Percentiles rank a stretch among this genome's conserved stretches.
phyloP scores from a whole-genome alignment of 805 yeast species.

The Candida ponderosae region DNA sequence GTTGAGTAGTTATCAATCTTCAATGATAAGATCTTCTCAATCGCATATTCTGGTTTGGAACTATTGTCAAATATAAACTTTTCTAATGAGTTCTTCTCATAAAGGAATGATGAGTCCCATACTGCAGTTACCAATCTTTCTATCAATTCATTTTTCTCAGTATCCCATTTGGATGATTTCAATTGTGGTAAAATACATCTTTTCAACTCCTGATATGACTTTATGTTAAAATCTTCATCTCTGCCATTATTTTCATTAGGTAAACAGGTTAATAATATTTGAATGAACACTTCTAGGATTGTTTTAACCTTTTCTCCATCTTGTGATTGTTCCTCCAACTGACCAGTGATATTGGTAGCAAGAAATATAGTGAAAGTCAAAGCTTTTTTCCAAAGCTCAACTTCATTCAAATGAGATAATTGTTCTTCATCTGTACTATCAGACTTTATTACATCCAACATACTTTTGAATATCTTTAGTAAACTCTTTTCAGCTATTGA shows the following conservation, averaged over 20 bases:
- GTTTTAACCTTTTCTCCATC: slow-evolving; percentile 1
- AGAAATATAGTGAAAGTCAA: slow-evolving; percentile 31
- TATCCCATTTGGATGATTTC: slow-evolving; percentile 14
- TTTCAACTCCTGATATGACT: slow-evolving; percentile 35
- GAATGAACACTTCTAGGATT: slow-evolving; percentile 23
- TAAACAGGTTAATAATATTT: slow-evolving; percentile 33
- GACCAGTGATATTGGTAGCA: slow-evolving; percentile 20
- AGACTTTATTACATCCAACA: slow-evolving; percentile 43
- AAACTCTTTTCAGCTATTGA: slow-evolving; percentile 39
- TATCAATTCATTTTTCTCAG: slow-evolving; percentile 21
- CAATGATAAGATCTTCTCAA: slow-evolving; percentile 30
- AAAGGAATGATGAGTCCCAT: slow-evolving; percentile 54
- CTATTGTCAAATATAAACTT: slow-evolving; percentile 21
- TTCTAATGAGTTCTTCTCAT: slow-evolving; percentile 51
- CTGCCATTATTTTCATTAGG: slow-evolving; percentile 18
- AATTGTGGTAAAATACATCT: slow-evolving; percentile 30
- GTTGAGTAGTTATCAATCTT: slow-evolving; percentile 50
- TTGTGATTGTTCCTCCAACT: slow-evolving; percentile 5
- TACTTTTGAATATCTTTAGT: slow-evolving; percentile 35
- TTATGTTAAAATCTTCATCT: slow-evolving; percentile 38
- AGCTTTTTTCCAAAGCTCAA: slow-evolving; percentile 50
- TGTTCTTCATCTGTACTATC: slow-evolving; percentile 27
- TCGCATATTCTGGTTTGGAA: slow-evolving; percentile 26
- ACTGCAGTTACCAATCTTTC: slow-evolving; percentile 38
- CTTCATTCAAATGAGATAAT: slow-evolving; percentile 6